These are phyloP conservation scores for Sonneratia alba DNA, from an alignment of 345 rosid species.

Conservation along the genomic window DNA sequence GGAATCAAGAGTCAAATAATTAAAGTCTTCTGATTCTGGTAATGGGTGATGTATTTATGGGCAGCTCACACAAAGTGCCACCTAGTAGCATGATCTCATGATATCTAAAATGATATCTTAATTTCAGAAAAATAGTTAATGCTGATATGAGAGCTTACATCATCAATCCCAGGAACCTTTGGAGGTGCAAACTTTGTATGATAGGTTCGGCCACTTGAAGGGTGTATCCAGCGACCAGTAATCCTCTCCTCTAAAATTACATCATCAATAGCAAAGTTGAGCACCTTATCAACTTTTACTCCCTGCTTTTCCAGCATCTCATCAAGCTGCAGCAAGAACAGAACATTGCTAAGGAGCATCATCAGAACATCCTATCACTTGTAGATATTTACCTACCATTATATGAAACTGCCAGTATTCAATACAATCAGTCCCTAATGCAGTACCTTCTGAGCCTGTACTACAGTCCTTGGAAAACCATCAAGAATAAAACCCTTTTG, in stretches of 20 bases:
- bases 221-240: constrained; percentile 98
- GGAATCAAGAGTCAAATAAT: neutral
- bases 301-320: constrained; percentile 92
- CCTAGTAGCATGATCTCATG: neutral
- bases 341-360: neutral
- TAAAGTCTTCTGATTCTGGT: neutral
- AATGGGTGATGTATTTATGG: neutral
- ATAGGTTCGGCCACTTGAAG: constrained; percentile 89
- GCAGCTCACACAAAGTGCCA: neutral
- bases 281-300: constrained; percentile 67
- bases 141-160: constrained; percentile 44
- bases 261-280: constrained; percentile 90
- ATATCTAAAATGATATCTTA: neutral
- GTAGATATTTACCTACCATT: neutral
- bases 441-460: constrained; percentile 82
- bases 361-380: neutral
- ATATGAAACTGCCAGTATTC: neutral
- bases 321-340: constrained; percentile 54
- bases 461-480: constrained; percentile 92
- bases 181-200: constrained; percentile 92
- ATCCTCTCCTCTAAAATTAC: constrained; percentile 90
- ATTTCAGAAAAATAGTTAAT: neutral
- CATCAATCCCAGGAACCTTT: constrained; percentile 74
- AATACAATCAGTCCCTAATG: neutral
- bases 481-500: constrained; percentile 96